These are phyloP conservation scores for Termitomyces sp. DNA, from an alignment of 768 basidiomycete genomes.

Conservation along the genomic window DNA sequence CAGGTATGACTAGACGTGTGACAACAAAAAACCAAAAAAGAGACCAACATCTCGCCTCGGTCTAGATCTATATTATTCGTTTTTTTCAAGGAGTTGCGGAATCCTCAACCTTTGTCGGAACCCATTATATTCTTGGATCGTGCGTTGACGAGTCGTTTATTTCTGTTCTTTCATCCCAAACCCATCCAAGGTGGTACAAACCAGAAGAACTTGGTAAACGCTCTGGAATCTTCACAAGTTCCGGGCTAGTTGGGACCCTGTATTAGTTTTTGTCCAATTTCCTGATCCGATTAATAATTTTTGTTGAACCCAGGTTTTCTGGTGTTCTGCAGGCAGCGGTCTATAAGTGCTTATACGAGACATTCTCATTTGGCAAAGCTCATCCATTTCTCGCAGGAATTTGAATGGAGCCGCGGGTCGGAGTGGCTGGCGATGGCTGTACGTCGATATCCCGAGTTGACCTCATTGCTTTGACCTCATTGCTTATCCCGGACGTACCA, in stretches of 20 bases:
- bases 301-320: conserved; percentile 41
- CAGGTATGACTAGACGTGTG: conserved; percentile 40
- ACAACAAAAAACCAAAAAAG: neutral
- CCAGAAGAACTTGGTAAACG: conserved; percentile 65
- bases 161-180: neutral
- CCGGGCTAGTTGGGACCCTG: conserved; percentile 57
- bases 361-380: neutral
- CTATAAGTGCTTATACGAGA: conserved; percentile 39
- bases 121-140: conserved; percentile 70
- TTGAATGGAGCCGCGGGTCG: conserved; percentile 46
- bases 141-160: conserved; percentile 25
- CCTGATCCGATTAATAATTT: neutral
- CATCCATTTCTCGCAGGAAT: conserved; percentile 29
- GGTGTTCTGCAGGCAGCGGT: conserved; percentile 61
- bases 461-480: too few species aligned
- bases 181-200: conserved; percentile 55
- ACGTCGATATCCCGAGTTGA: conserved; percentile 13
- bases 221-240: conserved; percentile 66
- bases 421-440: conserved; percentile 69
- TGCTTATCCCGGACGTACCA: conserved; percentile 18
- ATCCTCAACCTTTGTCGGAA: conserved; percentile 72
- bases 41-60: neutral
- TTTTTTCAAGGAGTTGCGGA: conserved; percentile 73
- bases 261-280: conserved; percentile 20
- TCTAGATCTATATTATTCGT: conserved; percentile 59